Evolutionary conservation across 2,329 filamentous ascomycete species (phyloP).

Genomic region (Talaromyces pinophilus): DNA sequence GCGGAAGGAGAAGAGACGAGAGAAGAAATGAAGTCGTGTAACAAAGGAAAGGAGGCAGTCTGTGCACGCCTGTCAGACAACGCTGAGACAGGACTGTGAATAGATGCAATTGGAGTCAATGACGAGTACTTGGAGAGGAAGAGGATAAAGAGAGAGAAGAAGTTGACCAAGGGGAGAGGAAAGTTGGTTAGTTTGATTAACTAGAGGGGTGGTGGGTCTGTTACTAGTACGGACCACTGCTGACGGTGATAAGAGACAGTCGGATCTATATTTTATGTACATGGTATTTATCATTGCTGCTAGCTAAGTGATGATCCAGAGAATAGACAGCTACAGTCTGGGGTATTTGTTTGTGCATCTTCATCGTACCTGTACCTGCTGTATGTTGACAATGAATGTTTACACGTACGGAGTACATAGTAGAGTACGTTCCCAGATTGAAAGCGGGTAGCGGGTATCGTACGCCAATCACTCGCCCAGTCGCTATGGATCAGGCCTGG

Average conservation of each 20-base stretch:
- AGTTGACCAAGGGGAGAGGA: conserved; percentile 15
- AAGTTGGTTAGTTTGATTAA: conserved; percentile 15
- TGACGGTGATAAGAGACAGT: neutral
- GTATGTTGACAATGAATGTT: neutral
- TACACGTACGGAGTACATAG: neutral
- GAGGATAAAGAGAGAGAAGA: neutral
- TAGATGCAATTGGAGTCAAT: neutral
- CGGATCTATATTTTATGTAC: no score
- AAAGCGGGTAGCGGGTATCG: conserved; percentile 10
- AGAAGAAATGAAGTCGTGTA: conserved; percentile 2
- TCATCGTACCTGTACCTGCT: no score
- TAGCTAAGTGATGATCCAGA: no score
- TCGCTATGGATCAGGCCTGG: neutral
- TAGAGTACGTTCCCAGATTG: conserved; percentile 5
- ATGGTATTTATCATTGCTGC: no score
- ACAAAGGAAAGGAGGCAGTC: conserved; percentile 4
- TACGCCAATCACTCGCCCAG: conserved; percentile 3
- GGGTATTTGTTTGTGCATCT: no score
- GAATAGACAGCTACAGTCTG: no score
- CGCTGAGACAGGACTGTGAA: neutral
- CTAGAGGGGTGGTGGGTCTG: conserved; percentile 14
- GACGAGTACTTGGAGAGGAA: neutral
- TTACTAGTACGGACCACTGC: neutral
- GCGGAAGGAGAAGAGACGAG: neutral
- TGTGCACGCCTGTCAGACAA: neutral